Conservation (phyloP, 2,329 filamentous ascomycete genomes). For the Calonectria hongkongensis region DNA sequence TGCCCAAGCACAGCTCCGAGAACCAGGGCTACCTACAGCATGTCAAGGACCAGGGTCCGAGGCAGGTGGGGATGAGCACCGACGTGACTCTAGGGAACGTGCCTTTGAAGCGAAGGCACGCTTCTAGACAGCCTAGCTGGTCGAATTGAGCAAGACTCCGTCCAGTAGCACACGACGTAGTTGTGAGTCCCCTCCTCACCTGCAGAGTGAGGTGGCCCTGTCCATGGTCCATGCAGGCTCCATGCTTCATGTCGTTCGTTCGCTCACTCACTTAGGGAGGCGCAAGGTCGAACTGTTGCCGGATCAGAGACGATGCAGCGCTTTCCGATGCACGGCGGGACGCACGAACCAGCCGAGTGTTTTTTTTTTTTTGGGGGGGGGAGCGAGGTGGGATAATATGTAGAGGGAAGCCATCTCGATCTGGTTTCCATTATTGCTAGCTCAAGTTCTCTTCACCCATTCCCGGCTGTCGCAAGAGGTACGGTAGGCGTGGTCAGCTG, state of each 20-base stretch:
- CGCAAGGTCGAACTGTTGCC: constrained; percentile 27
- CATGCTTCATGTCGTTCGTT: constrained; percentile 40
- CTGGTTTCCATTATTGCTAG: constrained; percentile 19
- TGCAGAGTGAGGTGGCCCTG: constrained; percentile 39
- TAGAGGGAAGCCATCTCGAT: constrained; percentile 29
- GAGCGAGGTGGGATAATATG: constrained; percentile 28
- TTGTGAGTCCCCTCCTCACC: constrained; percentile 17
- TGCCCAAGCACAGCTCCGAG: constrained; percentile 3
- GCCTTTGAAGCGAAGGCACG: constrained; percentile 36
- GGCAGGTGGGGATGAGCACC: constrained; percentile 46
- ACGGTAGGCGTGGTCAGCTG: constrained; percentile 19
- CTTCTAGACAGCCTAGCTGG: constrained; percentile 36
- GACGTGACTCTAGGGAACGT: constrained; percentile 51
- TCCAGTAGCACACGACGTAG: constrained; percentile 28
- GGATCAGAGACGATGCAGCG: constrained; percentile 28
- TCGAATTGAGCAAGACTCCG: constrained; percentile 36
- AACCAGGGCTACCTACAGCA: constrained; percentile 27
- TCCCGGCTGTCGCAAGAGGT: constrained; percentile 7
- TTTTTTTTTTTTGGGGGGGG: constrained; percentile 26
- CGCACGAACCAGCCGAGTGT: constrained; percentile 36
- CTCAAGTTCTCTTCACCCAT: constrained; percentile 12
- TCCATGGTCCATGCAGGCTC: constrained; percentile 34
- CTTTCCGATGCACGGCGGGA: constrained; percentile 34
- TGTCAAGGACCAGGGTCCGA: constrained; percentile 50
- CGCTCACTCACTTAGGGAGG: constrained; percentile 19